These are phyloP conservation scores for Scheffersomyces cryptocercus DNA, from an alignment of 1,139 yeast species.

Conservation along the genomic window DNA sequence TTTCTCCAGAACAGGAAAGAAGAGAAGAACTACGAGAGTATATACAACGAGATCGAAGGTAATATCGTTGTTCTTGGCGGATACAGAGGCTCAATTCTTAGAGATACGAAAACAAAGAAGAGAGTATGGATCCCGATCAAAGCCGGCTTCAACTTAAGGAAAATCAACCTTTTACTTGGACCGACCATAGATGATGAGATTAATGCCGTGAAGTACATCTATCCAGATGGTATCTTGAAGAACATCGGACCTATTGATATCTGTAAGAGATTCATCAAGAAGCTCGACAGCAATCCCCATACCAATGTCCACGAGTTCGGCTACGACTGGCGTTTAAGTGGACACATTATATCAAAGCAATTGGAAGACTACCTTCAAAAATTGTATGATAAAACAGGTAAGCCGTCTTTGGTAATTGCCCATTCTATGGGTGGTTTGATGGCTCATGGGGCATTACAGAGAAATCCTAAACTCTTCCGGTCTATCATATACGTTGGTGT, in stretches of 20 bases:
- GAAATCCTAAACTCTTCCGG: conserved; percentile 65
- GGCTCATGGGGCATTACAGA: conserved; percentile 75
- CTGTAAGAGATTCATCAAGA: conserved; percentile 59
- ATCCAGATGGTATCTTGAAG: conserved; percentile 76
- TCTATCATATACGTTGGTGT: conserved; percentile 80
- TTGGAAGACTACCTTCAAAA: conserved; percentile 48
- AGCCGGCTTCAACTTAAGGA: conserved; percentile 77
- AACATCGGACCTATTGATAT: conserved; percentile 90
- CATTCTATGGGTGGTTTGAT: conserved; percentile 95
- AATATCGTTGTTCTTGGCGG: conserved; percentile 84
- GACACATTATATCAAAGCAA: conserved; percentile 51
- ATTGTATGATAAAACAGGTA: conserved; percentile 41
- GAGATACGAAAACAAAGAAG: conserved; percentile 63
- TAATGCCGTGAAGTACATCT: conserved; percentile 50
- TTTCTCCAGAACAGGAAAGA: conserved; percentile 17
- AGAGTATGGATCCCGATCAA: conserved; percentile 86
- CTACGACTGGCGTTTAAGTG: conserved; percentile 87
- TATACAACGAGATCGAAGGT: conserved; percentile 58
- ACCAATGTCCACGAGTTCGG: conserved; percentile 74
- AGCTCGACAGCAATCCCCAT: conserved; percentile 56
- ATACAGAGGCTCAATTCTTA: conserved; percentile 78
- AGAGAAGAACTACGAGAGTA: conserved; percentile 30
- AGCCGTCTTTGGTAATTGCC: conserved; percentile 70
- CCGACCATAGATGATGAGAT: conserved; percentile 66
- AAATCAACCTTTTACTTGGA: conserved; percentile 70